Evolutionary conservation across 208 protist species (phyloP).

Genomic region (Leishmania aethiopica): DNA sequence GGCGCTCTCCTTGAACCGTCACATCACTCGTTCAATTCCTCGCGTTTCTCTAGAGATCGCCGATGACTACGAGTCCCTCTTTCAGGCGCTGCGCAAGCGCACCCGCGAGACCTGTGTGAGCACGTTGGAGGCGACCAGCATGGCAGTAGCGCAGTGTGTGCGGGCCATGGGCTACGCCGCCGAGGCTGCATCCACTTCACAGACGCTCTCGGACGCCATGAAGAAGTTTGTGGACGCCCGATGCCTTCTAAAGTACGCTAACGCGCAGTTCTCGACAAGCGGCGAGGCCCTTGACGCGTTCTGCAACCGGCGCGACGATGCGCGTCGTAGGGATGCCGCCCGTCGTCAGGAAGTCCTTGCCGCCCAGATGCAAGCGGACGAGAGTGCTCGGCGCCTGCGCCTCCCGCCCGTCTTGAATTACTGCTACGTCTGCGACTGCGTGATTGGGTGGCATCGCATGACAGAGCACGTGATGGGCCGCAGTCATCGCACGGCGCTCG

Average conservation of each 20-base stretch:
- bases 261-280: slow-evolving; percentile 45
- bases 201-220: slow-evolving; percentile 55
- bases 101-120: slow-evolving; percentile 74
- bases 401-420: slow-evolving; percentile 83
- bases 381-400: slow-evolving; percentile 30
- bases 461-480: slow-evolving; percentile 71
- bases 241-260: slow-evolving; percentile 70
- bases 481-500: slow-evolving; percentile 40
- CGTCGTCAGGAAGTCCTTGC: slow-evolving; percentile 31
- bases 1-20: slow-evolving; percentile 73
- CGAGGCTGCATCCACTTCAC: slow-evolving; percentile 7
- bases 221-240: slow-evolving; percentile 78
- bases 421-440: slow-evolving; percentile 76
- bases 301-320: slow-evolving; percentile 42
- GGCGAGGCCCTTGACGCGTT: slow-evolving; percentile 37
- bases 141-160: slow-evolving; percentile 77
- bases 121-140: slow-evolving; percentile 81
- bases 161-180: slow-evolving; percentile 31
- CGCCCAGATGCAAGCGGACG: slow-evolving; percentile 30
- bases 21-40: slow-evolving; percentile 57
- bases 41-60: slow-evolving; percentile 61
- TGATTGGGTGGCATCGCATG: slow-evolving; percentile 79
- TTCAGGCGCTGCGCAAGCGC: slow-evolving; percentile 68
- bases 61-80: slow-evolving; percentile 63
- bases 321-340: slow-evolving; percentile 35